Evolutionary conservation across 805 yeast species (phyloP), one percentile per base, ranked within the genome.

Genomic region (Cyberlindnera saturnus): DNA sequence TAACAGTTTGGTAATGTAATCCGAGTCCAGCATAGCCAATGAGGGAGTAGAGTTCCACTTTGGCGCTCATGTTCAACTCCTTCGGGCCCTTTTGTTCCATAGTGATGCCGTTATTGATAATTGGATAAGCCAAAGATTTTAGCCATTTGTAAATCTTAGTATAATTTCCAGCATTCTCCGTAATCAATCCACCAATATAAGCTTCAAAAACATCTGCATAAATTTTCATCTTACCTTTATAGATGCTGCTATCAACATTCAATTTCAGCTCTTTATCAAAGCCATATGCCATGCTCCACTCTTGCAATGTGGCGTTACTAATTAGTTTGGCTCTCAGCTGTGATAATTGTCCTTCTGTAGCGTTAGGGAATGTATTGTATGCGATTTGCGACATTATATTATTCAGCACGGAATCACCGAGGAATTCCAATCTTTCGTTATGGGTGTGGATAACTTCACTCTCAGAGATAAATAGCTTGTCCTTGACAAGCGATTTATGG

Each of bases 191-290:
- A 6, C 96, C 98, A 37, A 93, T 73, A 52, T 91, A 91, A 0
- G 98, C 96, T 64, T 93, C 99, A 59, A 91, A 86, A 0, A 85
- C 79, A 69, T 91, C 99, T 0, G 98, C 96, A 56, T 74, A 75
- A 4, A 85, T 67, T 58, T 93, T 93, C 49, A 75, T 75, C 45
- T 73, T 77, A 8, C 86, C 86, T 30, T 67, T 65, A 41, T 73
- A 69, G 13, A 68, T 55, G 4, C 61, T 60, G 29, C 67, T 75
- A 44, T 75, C 77, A 30, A 73, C 69, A 50, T 74, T 71, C 41
- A 73, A 68, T 44, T 73, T 70, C 48, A 87, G 63, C 42, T 67
- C 67, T 45, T 75, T 70, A 49, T 79, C 82, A 45, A 89, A 74
- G 0, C 80, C 82, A 62, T 91, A 91, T 8, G 71, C 56, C 23